Evolutionary conservation across 495 filamentous ascomycete genomes (phyloP), one percentile per base, ranked within the genome.

Genomic region (Cenococcum geophilum): DNA sequence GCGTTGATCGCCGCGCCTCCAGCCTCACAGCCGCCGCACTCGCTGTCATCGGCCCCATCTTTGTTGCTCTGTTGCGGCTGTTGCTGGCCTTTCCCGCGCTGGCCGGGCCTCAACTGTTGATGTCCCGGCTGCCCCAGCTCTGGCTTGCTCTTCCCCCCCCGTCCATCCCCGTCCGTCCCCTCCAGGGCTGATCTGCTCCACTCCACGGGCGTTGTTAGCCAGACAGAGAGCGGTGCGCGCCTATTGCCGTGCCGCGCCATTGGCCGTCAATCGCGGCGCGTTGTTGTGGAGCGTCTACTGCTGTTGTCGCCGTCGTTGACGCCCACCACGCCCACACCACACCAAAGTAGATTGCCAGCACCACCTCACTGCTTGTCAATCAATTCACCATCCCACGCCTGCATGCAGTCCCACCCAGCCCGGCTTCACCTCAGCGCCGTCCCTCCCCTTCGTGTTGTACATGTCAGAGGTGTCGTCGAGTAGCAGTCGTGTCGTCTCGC

Each of bases 1-100:
- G 27, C 27, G 6, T 32, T 32, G 6, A 32, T 32, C 72, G 72
- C 48, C 72, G 63, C 42, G 69, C 55, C 32, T 25, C 9, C 49
- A 48, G 21, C 21, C 6, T 11, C 50, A 22, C 10, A 45, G 37
- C 12, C 32, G 9, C 36, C 37, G n/a, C 49, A 25, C n/a, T 32
- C 23, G 32, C 49, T 54, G 12, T 56, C 25, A n/a, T 27, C 25
- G 50, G 11, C 59, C 27, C 27, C 40, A 16, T 36, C 58, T 14
- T 35, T 42, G 55, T 25, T 32, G 36, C 20, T 21, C 27, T 32
- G 27, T 6, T 32, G 27, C 27, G 27, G 27, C 27, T 32, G 6
- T 51, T 54, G 63, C 55, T 48, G 55, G 59, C 55, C 22, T 20
- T 51, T 45, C 59, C 54, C 27, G 48, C 47, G 43, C 61, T 32